Evolutionary conservation across 2,329 filamentous ascomycete genomes (phyloP).

Genomic region (Balansia obtecta): DNA sequence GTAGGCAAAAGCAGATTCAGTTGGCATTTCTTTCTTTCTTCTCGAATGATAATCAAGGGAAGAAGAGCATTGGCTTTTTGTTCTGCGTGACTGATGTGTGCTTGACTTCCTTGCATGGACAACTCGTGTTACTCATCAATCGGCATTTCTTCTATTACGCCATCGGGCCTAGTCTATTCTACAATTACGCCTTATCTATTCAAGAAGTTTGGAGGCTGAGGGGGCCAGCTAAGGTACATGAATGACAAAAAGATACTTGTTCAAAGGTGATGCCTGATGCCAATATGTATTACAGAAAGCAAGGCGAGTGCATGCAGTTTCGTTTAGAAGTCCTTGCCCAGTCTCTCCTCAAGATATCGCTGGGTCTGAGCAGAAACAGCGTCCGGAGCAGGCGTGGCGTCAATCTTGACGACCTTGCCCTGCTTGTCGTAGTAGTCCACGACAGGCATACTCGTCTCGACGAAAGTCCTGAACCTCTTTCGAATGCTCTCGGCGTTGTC

Average conservation of each 20-base stretch:
- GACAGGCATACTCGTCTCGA: slow-evolving; percentile 96
- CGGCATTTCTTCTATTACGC: neutral
- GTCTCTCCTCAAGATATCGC: slow-evolving; percentile 33
- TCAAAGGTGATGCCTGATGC: neutral
- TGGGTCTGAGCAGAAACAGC: slow-evolving; percentile 43
- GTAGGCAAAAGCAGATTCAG: neutral
- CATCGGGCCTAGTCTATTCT: neutral
- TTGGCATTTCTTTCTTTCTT: neutral
- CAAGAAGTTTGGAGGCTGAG: neutral
- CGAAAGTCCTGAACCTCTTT: slow-evolving; percentile 89
- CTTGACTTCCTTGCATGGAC: no score
- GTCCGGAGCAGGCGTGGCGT: slow-evolving; percentile 56
- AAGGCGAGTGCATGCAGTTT: neutral
- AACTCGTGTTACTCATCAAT: no score
- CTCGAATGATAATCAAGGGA: no score
- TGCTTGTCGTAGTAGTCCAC: slow-evolving; percentile 71
- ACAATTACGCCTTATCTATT: neutral
- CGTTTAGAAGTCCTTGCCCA: slow-evolving; percentile 27
- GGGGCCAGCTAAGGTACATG: neutral
- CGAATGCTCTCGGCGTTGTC: slow-evolving; percentile 93
- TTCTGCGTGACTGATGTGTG: no score
- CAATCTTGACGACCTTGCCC: slow-evolving; percentile 68
- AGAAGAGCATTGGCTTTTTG: no score
- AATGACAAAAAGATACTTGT: neutral
- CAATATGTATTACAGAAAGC: neutral